These are phyloP conservation scores for Claviceps sp. DNA, from an alignment of 2,329 filamentous ascomycete species.

Conservation along the genomic window DNA sequence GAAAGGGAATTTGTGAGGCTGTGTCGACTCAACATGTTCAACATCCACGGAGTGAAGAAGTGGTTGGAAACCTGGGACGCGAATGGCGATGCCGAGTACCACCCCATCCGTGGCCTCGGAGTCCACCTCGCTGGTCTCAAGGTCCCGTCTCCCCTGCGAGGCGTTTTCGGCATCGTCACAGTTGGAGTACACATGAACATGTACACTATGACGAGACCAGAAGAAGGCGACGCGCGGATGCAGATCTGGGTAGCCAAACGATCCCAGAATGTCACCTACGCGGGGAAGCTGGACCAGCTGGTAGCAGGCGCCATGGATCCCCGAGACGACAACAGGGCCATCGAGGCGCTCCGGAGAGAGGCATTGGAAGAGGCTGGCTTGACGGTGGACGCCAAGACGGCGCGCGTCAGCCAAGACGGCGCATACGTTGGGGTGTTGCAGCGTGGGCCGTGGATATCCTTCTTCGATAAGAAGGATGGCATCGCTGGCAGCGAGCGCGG, in stretches of 20 bases:
- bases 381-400: conserved; percentile 11
- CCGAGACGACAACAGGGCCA: conserved; percentile 14
- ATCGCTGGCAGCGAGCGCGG: conserved; percentile 17
- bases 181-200: conserved; percentile 24
- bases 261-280: conserved; percentile 17
- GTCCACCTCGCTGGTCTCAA: conserved; percentile 11
- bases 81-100: conserved; percentile 9
- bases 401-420: conserved; percentile 8
- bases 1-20: conserved; percentile 8
- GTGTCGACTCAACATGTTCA: conserved; percentile 14
- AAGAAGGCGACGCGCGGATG: conserved; percentile 9
- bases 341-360: conserved; percentile 18
- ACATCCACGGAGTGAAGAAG: conserved; percentile 13
- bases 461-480: conserved; percentile 21
- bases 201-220: conserved; percentile 14
- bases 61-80: conserved; percentile 12
- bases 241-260: conserved; percentile 23
- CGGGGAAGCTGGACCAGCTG: conserved; percentile 23
- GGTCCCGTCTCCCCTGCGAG: conserved; percentile 20
- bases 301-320: conserved; percentile 22
- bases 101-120: conserved; percentile 16
- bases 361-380: conserved; percentile 21
- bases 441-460: conserved; percentile 16
- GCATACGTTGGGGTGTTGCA: conserved; percentile 12
- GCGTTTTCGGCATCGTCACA: conserved; percentile 23